phyloP scores from a whole-genome alignment of 768 basidiomycete species.

The Cyclocybe cylindracea region DNA sequence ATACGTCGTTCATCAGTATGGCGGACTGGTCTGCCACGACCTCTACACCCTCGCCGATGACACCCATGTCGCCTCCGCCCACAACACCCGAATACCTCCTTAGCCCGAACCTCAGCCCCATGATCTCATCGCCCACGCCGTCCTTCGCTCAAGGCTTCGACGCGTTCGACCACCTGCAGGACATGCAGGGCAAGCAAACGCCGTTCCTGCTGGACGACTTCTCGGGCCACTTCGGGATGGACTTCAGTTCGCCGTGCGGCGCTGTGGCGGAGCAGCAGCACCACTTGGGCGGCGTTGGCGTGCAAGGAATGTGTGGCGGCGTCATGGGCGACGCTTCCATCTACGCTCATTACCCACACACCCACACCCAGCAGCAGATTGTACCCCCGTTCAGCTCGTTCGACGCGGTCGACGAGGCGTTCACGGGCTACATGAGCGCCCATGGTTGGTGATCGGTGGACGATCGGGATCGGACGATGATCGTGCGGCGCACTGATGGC shows the following conservation, averaged over 20 bases:
- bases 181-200: constrained; percentile 13
- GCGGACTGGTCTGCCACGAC: constrained; percentile 46
- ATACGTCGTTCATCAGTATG: constrained; percentile 36
- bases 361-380: too few relatives aligned
- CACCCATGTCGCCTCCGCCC: constrained; percentile 46
- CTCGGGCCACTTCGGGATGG: constrained; percentile 11
- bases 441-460: too few relatives aligned
- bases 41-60: constrained; percentile 43
- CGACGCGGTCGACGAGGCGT: too few relatives aligned
- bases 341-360: too few relatives aligned
- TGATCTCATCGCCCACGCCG: constrained; percentile 24
- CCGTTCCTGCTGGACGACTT: constrained; percentile 17
- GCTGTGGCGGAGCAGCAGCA: too few relatives aligned
- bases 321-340: background rate
- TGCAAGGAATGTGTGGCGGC: background rate
- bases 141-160: constrained; percentile 29
- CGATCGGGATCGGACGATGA: too few relatives aligned
- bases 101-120: constrained; percentile 15
- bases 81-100: constrained; percentile 38
- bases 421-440: too few relatives aligned
- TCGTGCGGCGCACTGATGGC: too few relatives aligned
- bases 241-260: background rate
- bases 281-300: too few relatives aligned
- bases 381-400: too few relatives aligned
- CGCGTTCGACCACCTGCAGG: constrained; percentile 29